phyloP scores from a whole-genome alignment of 257 asterid species.

The Solanum paucissectum region DNA sequence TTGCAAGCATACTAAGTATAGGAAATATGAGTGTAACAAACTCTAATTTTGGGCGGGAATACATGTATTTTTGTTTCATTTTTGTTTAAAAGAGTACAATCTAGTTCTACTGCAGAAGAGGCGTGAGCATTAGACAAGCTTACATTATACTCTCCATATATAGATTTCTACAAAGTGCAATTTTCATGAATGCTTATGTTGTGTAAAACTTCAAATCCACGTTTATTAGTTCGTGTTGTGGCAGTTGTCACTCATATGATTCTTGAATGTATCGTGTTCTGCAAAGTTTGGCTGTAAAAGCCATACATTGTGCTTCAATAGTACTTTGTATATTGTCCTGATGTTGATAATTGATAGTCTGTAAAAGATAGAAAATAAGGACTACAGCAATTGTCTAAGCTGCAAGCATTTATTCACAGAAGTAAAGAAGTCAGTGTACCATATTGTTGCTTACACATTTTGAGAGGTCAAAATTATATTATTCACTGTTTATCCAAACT shows the following conservation, averaged over 20 bases:
- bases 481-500: slow-evolving; percentile 38
- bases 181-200: not conserved
- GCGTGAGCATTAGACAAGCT: not conserved
- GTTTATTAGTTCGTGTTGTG: not conserved
- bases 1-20: not conserved
- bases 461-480: not conserved
- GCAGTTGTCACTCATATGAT: not conserved
- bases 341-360: not conserved
- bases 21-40: not conserved
- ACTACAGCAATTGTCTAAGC: not conserved
- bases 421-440: not conserved
- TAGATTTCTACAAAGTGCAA: not conserved
- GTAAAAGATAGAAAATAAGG: not conserved
- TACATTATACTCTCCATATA: not conserved
- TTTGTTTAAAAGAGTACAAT: not conserved
- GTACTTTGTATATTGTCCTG: not conserved
- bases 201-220: not conserved
- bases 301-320: not conserved
- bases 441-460: not conserved
- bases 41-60: not conserved
- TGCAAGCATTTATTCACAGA: not conserved
- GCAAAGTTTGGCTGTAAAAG: not conserved
- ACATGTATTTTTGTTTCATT: not conserved
- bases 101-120: not conserved
- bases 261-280: not conserved